Evolutionary conservation across 2,329 filamentous ascomycete species (phyloP), one percentile per base, ranked within the genome.

Genomic region (Ascochyta fabae): DNA sequence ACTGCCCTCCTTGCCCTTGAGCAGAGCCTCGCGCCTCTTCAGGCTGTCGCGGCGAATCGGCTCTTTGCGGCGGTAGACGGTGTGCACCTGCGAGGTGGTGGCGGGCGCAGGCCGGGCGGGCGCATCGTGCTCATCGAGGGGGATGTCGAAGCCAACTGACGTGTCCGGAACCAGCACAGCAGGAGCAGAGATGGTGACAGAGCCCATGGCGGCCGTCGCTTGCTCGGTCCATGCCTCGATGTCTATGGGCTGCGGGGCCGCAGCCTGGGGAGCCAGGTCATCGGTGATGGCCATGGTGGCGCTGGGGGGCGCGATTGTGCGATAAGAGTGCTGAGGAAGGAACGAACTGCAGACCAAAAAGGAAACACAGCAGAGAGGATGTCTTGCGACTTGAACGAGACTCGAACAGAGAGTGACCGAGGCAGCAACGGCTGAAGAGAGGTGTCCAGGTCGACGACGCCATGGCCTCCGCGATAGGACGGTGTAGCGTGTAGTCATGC

Each of bases 1-100:
- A 67, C 87, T 94, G 31, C 94, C 94, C 75, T 97, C 92, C 65
- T 96, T 96, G 53, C 94, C 94, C 79, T 92, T 96, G 29, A 95
- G 81, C 48, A 96, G 72, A 2, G 87, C 85, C 62, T 96, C 92
- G 16, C 93, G 87, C 47, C 84, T 77, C 69, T 86, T 86, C 67
- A 85, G 67, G 65, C 84, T 88, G 66, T 89, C 86, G 46, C 85
- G 82, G 31, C 83, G 79, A 41, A 85, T 67, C 6, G 82, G 80
- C 66, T 83, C 81, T 56, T 81, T 81, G 38, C 89, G 72, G 59
- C 79, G 78, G 61, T 80, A 67, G 69, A 81, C 77, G 75, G 79
- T 49, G 77, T 83, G 51, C 78, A 72, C 63, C 47, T 79, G 58
- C 74, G 79, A 53, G 29, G 72, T 68, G 31, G 66, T 66, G n/a